Conservation (phyloP, 2,329 filamentous ascomycete species). For the Colletotrichum magnum region DNA sequence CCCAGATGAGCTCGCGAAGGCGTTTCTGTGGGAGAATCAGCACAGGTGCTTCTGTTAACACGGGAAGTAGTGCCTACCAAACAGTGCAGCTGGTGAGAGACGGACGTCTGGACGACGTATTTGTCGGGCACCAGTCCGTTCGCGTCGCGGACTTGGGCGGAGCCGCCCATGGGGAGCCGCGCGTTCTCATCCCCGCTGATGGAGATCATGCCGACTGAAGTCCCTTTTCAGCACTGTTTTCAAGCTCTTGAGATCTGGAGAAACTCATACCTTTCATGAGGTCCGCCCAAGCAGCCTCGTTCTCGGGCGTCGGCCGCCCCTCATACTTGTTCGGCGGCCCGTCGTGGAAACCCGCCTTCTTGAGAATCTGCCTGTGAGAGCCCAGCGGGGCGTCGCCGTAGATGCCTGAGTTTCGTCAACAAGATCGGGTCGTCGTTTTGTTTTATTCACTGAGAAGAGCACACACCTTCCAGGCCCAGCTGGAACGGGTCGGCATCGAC, state of each 20-base stretch:
- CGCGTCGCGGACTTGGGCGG: not conserved
- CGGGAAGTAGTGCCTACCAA: not conserved
- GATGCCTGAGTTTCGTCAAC: not conserved
- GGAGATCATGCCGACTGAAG: not conserved
- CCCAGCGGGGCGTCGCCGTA: conserved; percentile 4
- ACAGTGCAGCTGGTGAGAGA: conserved; percentile 2
- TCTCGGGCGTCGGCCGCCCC: not conserved
- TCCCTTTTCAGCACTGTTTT: too few relatives aligned
- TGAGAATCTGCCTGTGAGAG: not conserved
- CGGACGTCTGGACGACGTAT: not conserved
- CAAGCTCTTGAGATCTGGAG: not conserved
- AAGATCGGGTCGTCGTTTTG: not conserved
- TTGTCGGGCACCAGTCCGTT: not conserved
- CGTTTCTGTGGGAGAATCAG: not conserved
- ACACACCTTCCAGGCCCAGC: not conserved
- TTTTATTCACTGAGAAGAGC: not conserved
- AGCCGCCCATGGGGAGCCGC: not conserved
- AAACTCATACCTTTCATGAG: not conserved
- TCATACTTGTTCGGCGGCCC: not conserved
- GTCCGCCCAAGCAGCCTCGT: conserved; percentile 1
- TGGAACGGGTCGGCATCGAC: not conserved
- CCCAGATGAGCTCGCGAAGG: conserved; percentile 5
- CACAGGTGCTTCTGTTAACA: fast-evolving
- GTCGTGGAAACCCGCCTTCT: not conserved
- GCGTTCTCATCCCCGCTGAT: not conserved